Evolutionary conservation across 495 filamentous ascomycete genomes (phyloP), one percentile per base, ranked within the genome.

Genomic region (Alectoria sarmentosa): DNA sequence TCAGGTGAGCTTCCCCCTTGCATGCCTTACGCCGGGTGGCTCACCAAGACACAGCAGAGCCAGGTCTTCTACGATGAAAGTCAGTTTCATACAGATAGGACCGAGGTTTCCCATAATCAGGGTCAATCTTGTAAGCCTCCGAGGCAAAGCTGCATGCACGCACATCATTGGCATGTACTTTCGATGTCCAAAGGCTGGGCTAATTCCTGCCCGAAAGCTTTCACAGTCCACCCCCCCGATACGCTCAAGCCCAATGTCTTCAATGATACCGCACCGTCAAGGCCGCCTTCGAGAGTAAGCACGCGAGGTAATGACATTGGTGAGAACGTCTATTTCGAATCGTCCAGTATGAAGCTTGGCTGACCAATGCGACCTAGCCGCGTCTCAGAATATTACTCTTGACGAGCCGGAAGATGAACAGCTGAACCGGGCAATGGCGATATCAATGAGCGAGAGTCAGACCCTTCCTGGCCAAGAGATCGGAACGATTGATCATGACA

Each of bases 221-320:
- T 69, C 41, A 58, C 61, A 23, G 63, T 63, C 34, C 70, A 72
- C 48, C 56, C 56, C 26, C 28, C 61, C 21, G 65, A 70, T 57
- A 67, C 63, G 4, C 56, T 72, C 15, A 66, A 63, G 39, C 68
- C 70, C 8, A 63, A 60, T 38, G 56, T 70, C 34, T 69, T 72
- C 64, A 58, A 42, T 26, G 54, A 66, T 54, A 59, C 26, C 30
- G 62, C 62, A 19, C 86, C 85, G 0, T 86, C 89, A 15, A 84
- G 88, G 59, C 88, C 89, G 56, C 87, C 88, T 1, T 90, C 88
- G 11, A 75, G 86, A 72, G 76, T 83, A 7, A 86, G 84, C 67
- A 83, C 74, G 26, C 69, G 42, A 41, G 60, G 42, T 48, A 57
- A 55, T 37, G 38, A 19, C 19, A 23, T 42, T 28, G 42, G 48